Evolutionary conservation across 371 early-diverging fungal genomes (phyloP), one percentile per base, ranked within the genome.

Genomic region (Zopfochytrium polystomum): DNA sequence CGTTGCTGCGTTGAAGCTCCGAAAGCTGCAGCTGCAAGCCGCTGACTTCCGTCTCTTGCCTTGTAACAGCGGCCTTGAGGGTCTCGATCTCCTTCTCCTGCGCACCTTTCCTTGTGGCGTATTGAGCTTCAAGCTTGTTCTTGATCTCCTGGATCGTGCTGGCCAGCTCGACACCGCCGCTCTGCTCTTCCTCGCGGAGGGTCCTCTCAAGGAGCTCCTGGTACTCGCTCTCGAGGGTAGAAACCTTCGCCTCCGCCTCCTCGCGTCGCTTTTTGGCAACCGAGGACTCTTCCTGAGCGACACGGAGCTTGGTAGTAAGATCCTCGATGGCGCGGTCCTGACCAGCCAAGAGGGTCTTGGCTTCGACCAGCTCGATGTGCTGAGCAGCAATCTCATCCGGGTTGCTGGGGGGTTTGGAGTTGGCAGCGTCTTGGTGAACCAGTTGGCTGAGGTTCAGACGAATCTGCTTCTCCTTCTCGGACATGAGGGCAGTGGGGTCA

Each of bases 151-250:
- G 78, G 60, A 92, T 81, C 38, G 87, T 85, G 59, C 83, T 86
- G 18, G 81, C 77, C 51, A 87, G 79, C 53, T 75, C 77, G 23
- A 57, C 65, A 3, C 74, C 63, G 33, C 69, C 80, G 55, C 85
- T 80, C 56, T 83, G 85, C 65, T 92, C 92, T 67, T 95, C 95
- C 45, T 92, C 93, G 11, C 87, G 87, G 60, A 96, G 93, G 3
- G 94, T 90, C 78, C 90, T 89, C 65, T 94, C 93, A n/a, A 96
- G 67, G 60, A 94, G 75, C 70, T 94, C 93, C 63, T 92, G 92
- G 69, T 93, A 96, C 71, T 96, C 96, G 31, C 81, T 67, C 70
- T 93, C 90, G 29, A 94, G 76, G 7, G 79, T 72, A 33, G 82
- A 80, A 26, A 90, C 80, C 47, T 86, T 83, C 57, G 73, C 62